Evolutionary conservation across 495 filamentous ascomycete species (phyloP), one percentile per base, ranked within the genome.

Genomic region (Sordaria brevicollis): DNA sequence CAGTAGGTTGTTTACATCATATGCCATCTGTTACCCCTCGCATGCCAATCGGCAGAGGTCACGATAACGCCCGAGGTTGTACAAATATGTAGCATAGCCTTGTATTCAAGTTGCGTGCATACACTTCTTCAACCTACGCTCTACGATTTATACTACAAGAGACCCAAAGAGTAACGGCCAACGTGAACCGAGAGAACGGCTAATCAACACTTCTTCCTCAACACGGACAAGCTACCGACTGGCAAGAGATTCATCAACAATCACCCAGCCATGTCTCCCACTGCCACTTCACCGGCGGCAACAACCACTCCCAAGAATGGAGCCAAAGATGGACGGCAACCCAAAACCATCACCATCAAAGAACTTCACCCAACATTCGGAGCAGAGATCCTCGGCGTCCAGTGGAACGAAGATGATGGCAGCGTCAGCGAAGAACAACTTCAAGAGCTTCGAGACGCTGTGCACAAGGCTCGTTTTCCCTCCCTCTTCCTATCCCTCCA

Each of bases 331-430:
- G 74, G 75, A 57, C 54, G 71, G 2, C 71, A 71, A 9, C 79
- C 78, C 70, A 74, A 79, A 71, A 82, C 79, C 65, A 78, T 83
- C 65, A 49, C 70, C 69, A 71, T 86, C 76, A 79, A 79, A 41
- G 75, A 82, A 68, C 73, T 87, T 2, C 85, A 86, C 72, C 83
- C 83, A 5, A 88, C 82, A 15, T 88, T 87, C 71, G 85, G 79
- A 8, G 87, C 86, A 3, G 85, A 87, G 73, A 73, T 87, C 66
- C 74, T 74, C 19, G 86, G 84, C 5, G 80, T 88, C n/a, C 77
- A 54, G 21, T 54, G 43, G 43, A 0, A n/a, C n/a, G n/a, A 11
- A 1, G 43, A 87, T 70, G 84, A 87, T 57, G 69, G 78, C 4
- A 74, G 82, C 19, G 67, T 86, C 15, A 79, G 76, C 4, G 78